These are phyloP conservation scores for Arthroderma sp. DNA, from an alignment of 2,329 filamentous ascomycete genomes.

Conservation along the genomic window DNA sequence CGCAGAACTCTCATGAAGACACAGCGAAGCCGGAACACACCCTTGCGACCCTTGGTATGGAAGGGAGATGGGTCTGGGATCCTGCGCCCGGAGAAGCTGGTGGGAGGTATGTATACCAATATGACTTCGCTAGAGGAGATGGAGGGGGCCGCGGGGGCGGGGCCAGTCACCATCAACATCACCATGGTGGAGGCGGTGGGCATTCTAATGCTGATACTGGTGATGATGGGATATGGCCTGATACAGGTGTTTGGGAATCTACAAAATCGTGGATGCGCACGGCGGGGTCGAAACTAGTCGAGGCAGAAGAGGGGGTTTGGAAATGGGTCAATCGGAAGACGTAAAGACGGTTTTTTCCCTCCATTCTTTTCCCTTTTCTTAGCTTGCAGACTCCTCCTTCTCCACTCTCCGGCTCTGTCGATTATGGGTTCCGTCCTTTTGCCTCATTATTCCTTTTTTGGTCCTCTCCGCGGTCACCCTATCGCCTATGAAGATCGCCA, in stretches of 20 bases:
- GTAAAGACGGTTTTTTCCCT: not conserved
- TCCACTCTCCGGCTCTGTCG: too few species aligned
- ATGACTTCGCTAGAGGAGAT: constrained; percentile 1
- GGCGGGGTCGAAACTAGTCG: constrained; percentile 25
- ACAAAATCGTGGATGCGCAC: constrained; percentile 16
- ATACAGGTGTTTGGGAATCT: constrained; percentile 19
- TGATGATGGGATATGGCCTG: constrained; percentile 52
- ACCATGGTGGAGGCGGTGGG: constrained; percentile 3
- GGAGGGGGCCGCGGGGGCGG: not conserved
- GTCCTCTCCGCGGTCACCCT: too few species aligned
- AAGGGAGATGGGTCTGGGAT: constrained; percentile 8
- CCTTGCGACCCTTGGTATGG: not conserved
- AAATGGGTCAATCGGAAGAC: constrained; percentile 21
- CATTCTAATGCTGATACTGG: constrained; percentile 41
- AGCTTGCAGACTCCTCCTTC: too few species aligned
- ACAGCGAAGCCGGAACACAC: too few species aligned
- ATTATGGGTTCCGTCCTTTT: too few species aligned
- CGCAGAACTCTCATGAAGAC: too few species aligned
- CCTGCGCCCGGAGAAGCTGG: constrained; percentile 9
- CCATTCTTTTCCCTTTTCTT: not conserved
- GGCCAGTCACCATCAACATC: constrained; percentile 35
- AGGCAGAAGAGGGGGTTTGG: constrained; percentile 37
- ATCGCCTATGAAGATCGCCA: too few species aligned
- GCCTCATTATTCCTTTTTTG: too few species aligned
- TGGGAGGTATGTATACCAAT: constrained; percentile 9